Evolutionary conservation across 768 basidiomycete genomes (phyloP).

Genomic region (Leucosporidium yakuticum): DNA sequence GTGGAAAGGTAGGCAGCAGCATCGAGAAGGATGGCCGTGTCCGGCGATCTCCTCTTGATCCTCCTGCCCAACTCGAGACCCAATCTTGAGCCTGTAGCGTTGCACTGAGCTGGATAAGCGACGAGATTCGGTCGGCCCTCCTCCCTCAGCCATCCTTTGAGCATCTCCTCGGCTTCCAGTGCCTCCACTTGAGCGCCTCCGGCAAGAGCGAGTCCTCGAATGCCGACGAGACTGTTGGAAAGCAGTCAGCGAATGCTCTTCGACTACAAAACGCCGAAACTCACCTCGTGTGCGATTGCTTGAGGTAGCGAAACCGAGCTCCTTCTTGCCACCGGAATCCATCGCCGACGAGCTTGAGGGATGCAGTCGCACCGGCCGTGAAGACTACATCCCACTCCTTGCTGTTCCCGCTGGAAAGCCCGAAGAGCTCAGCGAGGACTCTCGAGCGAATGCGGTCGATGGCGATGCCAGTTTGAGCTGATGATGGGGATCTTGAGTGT

Average conservation of each 20-base stretch:
- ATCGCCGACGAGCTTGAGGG: slow-evolving; percentile 33
- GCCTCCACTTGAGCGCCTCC: slow-evolving; percentile 1
- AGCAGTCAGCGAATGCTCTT: no score
- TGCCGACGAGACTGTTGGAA: slow-evolving; percentile 9
- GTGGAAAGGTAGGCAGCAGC: slow-evolving; percentile 36
- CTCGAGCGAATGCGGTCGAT: slow-evolving; percentile 23
- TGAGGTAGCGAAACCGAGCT: slow-evolving; percentile 15
- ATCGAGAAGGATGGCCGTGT: slow-evolving; percentile 33
- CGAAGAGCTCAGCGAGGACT: slow-evolving; percentile 32
- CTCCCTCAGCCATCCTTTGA: background rate
- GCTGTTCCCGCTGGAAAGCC: slow-evolving; percentile 9
- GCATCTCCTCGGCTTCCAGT: background rate
- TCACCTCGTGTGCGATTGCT: slow-evolving; percentile 27
- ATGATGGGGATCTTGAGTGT: slow-evolving; percentile 34
- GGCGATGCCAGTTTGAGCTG: slow-evolving; percentile 10
- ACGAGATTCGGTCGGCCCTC: slow-evolving; percentile 20
- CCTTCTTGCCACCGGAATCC: slow-evolving; percentile 22
- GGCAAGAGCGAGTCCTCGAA: slow-evolving; percentile 16
- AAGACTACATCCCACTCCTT: slow-evolving; percentile 38
- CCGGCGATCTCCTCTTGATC: slow-evolving; percentile 18
- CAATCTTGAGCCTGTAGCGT: slow-evolving; percentile 35
- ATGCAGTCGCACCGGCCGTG: slow-evolving; percentile 35
- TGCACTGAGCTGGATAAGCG: slow-evolving; percentile 37
- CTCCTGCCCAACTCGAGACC: slow-evolving; percentile 13
- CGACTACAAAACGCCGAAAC: no score